Percentiles rank a stretch among this genome's conserved stretches.
Conservation (phyloP, 202 grass and related monocot species). For the Cymbopogon flexuosus region DNA sequence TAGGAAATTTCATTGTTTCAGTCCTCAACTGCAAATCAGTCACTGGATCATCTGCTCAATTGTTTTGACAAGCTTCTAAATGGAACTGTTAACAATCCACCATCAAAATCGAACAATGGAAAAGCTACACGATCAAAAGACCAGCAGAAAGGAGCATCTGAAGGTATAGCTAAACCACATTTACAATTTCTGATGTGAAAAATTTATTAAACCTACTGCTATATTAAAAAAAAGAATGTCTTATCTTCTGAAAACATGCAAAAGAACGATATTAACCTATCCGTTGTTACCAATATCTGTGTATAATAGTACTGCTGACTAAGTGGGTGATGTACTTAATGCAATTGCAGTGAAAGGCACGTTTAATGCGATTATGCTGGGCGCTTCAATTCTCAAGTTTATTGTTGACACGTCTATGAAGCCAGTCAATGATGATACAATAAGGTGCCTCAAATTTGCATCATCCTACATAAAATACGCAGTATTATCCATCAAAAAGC, state of each 20-base stretch:
- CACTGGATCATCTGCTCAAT: constrained; percentile 63
- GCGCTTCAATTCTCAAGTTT: constrained; percentile 66
- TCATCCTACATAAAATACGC: constrained; percentile 55
- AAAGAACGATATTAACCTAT: not conserved
- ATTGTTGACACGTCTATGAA: constrained; percentile 49
- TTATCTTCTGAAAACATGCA: constrained; percentile 10
- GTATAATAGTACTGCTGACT: not conserved
- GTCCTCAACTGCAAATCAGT: constrained; percentile 40
- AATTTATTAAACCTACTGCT: constrained; percentile 12
- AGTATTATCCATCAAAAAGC: constrained; percentile 44
- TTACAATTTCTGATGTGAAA: not conserved
- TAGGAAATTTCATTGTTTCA: constrained; percentile 34
- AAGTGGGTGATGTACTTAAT: constrained; percentile 26
- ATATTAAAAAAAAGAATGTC: not conserved
- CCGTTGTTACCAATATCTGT: not conserved
- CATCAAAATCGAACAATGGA: constrained; percentile 37
- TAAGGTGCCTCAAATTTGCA: constrained; percentile 59
- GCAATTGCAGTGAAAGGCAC: constrained; percentile 47
- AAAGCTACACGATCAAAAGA: constrained; percentile 33
- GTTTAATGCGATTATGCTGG: constrained; percentile 49
- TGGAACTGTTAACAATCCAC: constrained; percentile 21
- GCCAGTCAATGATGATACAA: constrained; percentile 43
- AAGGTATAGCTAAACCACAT: constrained; percentile 36
- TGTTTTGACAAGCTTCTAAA: constrained; percentile 49
- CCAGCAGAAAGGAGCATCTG: constrained; percentile 25